Evolutionary conservation across 73 alveolate species (phyloP), one percentile per base, ranked within the genome.

Genomic region (Paramecium bursaria): DNA sequence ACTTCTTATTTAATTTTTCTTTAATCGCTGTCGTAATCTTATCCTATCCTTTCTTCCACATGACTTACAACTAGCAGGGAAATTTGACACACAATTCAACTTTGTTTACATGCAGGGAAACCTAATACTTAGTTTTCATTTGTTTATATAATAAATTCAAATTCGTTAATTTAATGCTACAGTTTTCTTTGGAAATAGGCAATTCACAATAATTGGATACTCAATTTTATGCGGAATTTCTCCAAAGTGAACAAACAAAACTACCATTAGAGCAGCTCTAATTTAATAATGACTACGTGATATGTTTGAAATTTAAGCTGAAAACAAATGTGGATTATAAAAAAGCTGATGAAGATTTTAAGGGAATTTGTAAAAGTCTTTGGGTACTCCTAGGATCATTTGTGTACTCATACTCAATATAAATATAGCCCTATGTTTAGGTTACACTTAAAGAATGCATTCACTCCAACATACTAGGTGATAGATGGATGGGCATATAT

Each of bases 1-100:
- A 67, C 0, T 19, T 67, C 19, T 31, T 35, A 25, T 67, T 67
- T 11, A 4, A 1, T 67, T 67, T 67, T 25, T 67, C 82, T 17
- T 67, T 67, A 19, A 27, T 17, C 21, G 27, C 44, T 35, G 82
- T 67, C 23, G 44, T 6, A 19, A 53, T 39, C 44, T 42, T 67
- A 67, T 67, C 44, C 10, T 14, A n/a, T 17, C 82, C 82, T 2
- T 57, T 42, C 10, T 67, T 67, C 82, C 82, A 67, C 55, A 67
- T 31, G 15, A 67, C 82, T 15, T 67, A 15, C 11, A 67, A 42
- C 10, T 42, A 31, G 27, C 82, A 67, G 44, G 82, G 82, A 39
- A 67, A 67, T 44, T 67, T 67, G 7, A 67, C 50, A 15, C 60
- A 67, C 27, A 67, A 0, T 19, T 67, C 82, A 39, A 67, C 82